These are phyloP conservation scores for Cercospora berteroae DNA, from an alignment of 2,329 filamentous ascomycete species.

Conservation along the genomic window DNA sequence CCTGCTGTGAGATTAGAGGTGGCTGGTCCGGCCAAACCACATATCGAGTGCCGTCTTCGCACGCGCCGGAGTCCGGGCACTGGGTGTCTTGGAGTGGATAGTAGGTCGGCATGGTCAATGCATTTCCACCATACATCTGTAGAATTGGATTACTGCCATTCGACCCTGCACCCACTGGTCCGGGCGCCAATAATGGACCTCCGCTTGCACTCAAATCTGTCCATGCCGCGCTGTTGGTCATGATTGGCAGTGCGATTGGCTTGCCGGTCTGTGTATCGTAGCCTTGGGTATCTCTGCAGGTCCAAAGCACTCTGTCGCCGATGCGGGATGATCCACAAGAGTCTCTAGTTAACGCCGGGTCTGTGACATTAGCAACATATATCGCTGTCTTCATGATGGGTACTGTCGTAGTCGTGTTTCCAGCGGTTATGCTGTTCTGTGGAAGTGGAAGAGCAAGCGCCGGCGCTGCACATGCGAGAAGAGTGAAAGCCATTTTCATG, in stretches of 20 bases:
- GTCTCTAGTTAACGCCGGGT: constrained; percentile 28
- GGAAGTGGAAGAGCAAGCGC: constrained; percentile 16
- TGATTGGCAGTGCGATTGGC: constrained; percentile 15
- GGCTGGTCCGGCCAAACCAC: constrained; percentile 28
- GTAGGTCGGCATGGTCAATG: constrained; percentile 14
- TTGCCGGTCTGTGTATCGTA: constrained; percentile 15
- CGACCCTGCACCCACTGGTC: constrained; percentile 20
- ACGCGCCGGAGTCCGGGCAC: constrained; percentile 25
- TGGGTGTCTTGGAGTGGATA: constrained; percentile 24
- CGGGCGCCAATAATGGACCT: constrained; percentile 14
- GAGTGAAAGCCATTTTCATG: not conserved
- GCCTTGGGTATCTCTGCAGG: constrained; percentile 28
- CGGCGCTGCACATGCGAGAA: constrained; percentile 6
- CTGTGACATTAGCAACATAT: constrained; percentile 27
- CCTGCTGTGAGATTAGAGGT: constrained; percentile 19
- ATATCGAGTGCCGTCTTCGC: constrained; percentile 26
- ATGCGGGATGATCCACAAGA: constrained; percentile 27
- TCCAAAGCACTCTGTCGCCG: constrained; percentile 27
- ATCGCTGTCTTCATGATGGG: constrained; percentile 20
- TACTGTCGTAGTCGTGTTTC: not conserved
- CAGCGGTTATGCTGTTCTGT: not conserved
- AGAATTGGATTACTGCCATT: constrained; percentile 23
- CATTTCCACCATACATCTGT: constrained; percentile 25
- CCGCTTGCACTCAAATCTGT: constrained; percentile 18
- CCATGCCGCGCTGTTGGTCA: constrained; percentile 29